Percentiles rank a stretch among this genome's conserved stretches.
These are phyloP conservation scores for Penicillium longicatenatum DNA, from an alignment of 495 filamentous ascomycete species.

Conservation along the genomic window DNA sequence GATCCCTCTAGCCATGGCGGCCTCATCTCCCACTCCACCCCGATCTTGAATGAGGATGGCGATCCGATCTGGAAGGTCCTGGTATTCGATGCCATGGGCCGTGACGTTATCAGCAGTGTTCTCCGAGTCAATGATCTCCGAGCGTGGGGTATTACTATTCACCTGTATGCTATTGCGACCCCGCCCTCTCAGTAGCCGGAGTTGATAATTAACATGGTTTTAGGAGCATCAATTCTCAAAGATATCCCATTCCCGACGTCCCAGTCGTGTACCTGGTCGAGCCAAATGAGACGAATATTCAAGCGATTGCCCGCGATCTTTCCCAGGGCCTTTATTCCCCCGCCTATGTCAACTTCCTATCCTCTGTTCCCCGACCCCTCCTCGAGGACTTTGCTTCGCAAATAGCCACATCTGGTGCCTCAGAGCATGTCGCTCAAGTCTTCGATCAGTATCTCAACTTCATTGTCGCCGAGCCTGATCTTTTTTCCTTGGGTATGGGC, in stretches of 20 bases:
- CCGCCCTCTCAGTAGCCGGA: not conserved
- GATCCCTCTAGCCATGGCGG: constrained; percentile 56
- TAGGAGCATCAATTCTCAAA: constrained; percentile 77
- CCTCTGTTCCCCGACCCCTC: constrained; percentile 86
- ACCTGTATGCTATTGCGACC: constrained; percentile 61
- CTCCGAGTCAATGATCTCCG: constrained; percentile 89
- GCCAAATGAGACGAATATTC: constrained; percentile 77
- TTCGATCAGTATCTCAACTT: constrained; percentile 99
- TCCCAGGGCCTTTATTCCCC: constrained; percentile 86
- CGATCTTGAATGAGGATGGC: constrained; percentile 85
- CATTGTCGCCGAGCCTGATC: constrained; percentile 90
- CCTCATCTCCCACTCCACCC: constrained; percentile 67
- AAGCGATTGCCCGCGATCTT: constrained; percentile 83
- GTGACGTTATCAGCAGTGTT: constrained; percentile 88
- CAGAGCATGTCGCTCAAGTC: constrained; percentile 87
- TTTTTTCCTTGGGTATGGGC: constrained; percentile 88
- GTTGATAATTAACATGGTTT: constrained; percentile 14
- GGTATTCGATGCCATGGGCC: constrained; percentile 69
- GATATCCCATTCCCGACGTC: constrained; percentile 94
- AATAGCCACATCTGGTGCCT: constrained; percentile 78
- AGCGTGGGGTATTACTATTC: constrained; percentile 93
- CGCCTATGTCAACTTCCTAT: constrained; percentile 96
- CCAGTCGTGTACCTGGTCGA: constrained; percentile 96
- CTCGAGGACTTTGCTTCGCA: constrained; percentile 94
- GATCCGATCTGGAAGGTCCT: constrained; percentile 78